Percentiles rank a stretch among this genome's conserved stretches.
These are phyloP conservation scores for Colletotrichum eleusines DNA, from an alignment of 2,329 filamentous ascomycete genomes.

Conservation along the genomic window DNA sequence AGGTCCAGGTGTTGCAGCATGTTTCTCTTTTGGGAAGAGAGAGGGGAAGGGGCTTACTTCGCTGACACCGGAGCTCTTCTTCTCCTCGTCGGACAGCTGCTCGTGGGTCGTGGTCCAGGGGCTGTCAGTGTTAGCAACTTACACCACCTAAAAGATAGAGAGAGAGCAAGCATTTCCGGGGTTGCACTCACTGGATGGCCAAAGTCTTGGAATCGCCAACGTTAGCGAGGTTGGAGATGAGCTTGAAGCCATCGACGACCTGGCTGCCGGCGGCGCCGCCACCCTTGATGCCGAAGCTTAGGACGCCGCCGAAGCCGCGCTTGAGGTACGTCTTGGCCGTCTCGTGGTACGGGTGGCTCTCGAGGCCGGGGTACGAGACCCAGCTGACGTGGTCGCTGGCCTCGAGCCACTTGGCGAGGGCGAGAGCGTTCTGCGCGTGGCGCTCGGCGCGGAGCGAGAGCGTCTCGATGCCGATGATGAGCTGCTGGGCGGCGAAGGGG, in stretches of 20 bases:
- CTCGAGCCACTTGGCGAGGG: constrained; percentile 86
- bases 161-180: background rate
- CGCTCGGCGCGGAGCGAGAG: constrained; percentile 87
- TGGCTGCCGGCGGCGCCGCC: constrained; percentile 85
- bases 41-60: constrained; percentile 60
- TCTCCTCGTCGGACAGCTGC: constrained; percentile 88
- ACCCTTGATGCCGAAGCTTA: constrained; percentile 94
- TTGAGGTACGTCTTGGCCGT: constrained; percentile 88
- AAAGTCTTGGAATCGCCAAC: constrained; percentile 96
- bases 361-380: constrained; percentile 93
- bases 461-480: constrained; percentile 90
- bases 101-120: constrained; percentile 96
- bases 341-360: constrained; percentile 83
- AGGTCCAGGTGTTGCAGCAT: background rate
- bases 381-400: constrained; percentile 86
- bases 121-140: constrained; percentile 45
- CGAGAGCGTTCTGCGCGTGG: constrained; percentile 85
- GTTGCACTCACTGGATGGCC: constrained; percentile 77
- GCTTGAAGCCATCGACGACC: constrained; percentile 93
- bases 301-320: constrained; percentile 87
- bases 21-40: background rate
- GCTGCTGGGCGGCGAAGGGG: constrained; percentile 92
- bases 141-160: background rate
- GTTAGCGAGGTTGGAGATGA: constrained; percentile 96
- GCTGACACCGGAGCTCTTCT: constrained; percentile 82